phyloP scores from a whole-genome alignment of 2,329 filamentous ascomycete genomes.

The Neofusicoccum ribis region DNA sequence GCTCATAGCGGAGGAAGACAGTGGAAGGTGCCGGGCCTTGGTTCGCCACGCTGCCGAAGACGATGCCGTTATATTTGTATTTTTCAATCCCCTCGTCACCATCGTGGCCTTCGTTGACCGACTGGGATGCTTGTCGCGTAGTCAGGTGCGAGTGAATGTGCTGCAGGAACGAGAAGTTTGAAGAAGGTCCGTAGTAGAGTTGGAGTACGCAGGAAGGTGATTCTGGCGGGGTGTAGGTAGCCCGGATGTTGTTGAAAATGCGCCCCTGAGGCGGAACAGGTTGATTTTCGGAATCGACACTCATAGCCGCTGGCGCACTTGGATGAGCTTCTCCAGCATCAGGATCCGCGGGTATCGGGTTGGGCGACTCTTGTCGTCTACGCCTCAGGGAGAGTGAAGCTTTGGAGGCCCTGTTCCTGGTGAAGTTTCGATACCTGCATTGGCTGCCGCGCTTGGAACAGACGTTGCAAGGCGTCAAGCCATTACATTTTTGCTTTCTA shows the following conservation, averaged over 20 bases:
- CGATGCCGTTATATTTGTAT: slow-evolving; percentile 9
- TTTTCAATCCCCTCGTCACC: neutral
- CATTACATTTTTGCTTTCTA: slow-evolving; percentile 16
- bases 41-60: neutral
- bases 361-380: neutral
- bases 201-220: slow-evolving; percentile 5
- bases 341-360: neutral
- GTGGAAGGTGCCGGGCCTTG: neutral
- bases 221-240: neutral
- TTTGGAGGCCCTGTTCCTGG: neutral
- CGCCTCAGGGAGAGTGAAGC: neutral
- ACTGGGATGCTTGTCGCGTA: neutral
- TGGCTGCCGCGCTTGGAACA: neutral
- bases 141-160: slow-evolving; percentile 13
- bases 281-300: neutral
- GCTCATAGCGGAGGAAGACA: neutral
- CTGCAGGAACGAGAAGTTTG: slow-evolving; percentile 14
- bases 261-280: neutral
- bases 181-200: slow-evolving; percentile 12
- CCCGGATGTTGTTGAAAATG: slow-evolving; percentile 16
- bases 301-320: no score
- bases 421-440: slow-evolving; percentile 1
- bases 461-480: slow-evolving; percentile 7
- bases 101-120: neutral
- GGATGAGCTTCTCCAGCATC: neutral